phyloP scores from a whole-genome alignment of 768 basidiomycete species.

The Pseudohyphozyma bogoriensis region DNA sequence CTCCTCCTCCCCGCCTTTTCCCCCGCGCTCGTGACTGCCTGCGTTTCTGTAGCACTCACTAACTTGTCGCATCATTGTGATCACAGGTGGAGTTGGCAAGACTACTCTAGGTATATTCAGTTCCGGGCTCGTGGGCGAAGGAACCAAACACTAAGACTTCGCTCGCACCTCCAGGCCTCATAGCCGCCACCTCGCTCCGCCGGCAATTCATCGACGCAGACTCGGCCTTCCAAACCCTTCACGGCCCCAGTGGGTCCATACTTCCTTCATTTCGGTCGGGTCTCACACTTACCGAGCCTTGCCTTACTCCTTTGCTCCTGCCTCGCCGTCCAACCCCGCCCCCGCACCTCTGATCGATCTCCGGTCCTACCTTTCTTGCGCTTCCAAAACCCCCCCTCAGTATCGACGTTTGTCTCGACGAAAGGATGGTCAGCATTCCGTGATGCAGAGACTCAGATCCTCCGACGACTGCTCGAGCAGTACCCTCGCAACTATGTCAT shows the following conservation, averaged over 20 bases:
- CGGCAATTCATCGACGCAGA: conserved; percentile 79
- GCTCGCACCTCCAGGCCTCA: too few species aligned
- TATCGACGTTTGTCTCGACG: background rate
- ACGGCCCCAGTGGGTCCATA: conserved; percentile 42
- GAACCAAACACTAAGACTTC: too few species aligned
- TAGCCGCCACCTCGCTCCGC: conserved; percentile 61
- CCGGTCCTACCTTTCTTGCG: too few species aligned
- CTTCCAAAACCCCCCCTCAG: too few species aligned
- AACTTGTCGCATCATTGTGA: background rate
- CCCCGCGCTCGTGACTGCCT: background rate
- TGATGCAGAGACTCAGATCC: conserved; percentile 57
- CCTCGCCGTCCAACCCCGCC: too few species aligned
- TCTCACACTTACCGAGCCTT: background rate
- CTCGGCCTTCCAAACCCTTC: conserved; percentile 49
- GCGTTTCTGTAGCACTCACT: background rate
- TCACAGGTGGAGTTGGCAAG: conserved; percentile 51
- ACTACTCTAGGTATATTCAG: conserved; percentile 79
- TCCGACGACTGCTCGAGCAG: conserved; percentile 54
- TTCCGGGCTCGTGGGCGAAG: too few species aligned
- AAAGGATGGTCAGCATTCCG: conserved; percentile 84
- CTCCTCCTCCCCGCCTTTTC: background rate
- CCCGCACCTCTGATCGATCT: too few species aligned
- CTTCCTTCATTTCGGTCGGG: conserved; percentile 3
- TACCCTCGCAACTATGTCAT: conserved; percentile 58
- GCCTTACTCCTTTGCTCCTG: too few species aligned